Evolutionary conservation across 2,329 filamentous ascomycete species (phyloP), one percentile per base, ranked within the genome.

Genomic region (Beauveria pseudobassiana): DNA sequence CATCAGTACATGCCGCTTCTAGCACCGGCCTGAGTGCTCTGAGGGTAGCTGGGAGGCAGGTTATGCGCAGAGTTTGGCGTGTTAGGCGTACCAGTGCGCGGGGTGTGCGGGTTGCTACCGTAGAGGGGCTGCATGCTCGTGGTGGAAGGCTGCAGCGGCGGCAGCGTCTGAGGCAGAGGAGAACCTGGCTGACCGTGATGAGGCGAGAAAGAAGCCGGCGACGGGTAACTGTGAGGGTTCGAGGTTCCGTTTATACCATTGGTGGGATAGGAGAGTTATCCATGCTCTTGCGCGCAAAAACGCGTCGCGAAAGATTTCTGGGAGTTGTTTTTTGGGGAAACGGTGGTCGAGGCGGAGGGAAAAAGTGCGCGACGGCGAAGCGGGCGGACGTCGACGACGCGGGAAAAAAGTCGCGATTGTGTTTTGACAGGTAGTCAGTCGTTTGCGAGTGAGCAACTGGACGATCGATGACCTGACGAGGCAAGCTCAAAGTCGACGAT

Each of bases 71-170:
- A 82, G 62, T 80, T 82, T 43, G 84, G 83, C 30, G 84, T 85
- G 70, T 84, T 85, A 43, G 85, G 84, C 18, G 84, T 86, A n/a
- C 82, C 81, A 24, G 83, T 86, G 69, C 84, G 80, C 66, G 85
- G 84, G 51, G 83, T 86, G 69, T 87, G 83, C 67, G 81, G 81
- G 71, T 85, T 81, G 69, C 74, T 84, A 63, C 81, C 80, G 75
- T 87, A 87, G 62, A 76, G 67, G 59, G 73, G 72, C 66, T 76
- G 75, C 75, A 76, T 76, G 63, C 72, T 71, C 45, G 76, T 72
- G 59, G 74, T 72, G 65, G 78, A 78, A 65, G 78, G 74, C 66
- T 81, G 79, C 65, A 86, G 73, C 66, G 83, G 82, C 50, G 83
- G 82, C 65, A 85, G 76, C 53, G 82, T 85, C 70, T 82, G 77